phyloP scores from a whole-genome alignment of 2,329 filamentous ascomycete genomes.

The Xylariales sp. region DNA sequence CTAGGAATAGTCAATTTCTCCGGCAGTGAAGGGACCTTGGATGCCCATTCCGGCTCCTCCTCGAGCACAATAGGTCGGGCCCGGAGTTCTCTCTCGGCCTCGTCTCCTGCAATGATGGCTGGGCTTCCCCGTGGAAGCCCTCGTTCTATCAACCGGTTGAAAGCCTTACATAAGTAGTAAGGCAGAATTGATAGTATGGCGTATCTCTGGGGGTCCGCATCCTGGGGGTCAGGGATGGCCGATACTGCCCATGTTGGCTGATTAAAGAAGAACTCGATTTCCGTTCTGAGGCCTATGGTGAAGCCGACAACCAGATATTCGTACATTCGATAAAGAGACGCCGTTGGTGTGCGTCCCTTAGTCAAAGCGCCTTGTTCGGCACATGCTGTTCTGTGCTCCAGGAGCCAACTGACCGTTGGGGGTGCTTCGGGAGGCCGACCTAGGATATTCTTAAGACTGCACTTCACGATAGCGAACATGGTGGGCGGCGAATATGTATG shows the following conservation, averaged over 20 bases:
- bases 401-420: no score
- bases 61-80: slow-evolving; percentile 22
- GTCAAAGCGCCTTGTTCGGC: no score
- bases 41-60: slow-evolving; percentile 25
- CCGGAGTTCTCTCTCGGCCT: slow-evolving; percentile 6
- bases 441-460: no score
- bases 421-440: no score
- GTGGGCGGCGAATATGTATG: no score
- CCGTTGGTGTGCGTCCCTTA: no score
- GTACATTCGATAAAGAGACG: slow-evolving; percentile 30
- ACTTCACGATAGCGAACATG: no score
- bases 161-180: slow-evolving; percentile 32
- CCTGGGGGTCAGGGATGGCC: slow-evolving; percentile 29
- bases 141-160: slow-evolving; percentile 34
- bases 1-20: slow-evolving; percentile 21
- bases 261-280: slow-evolving; percentile 39
- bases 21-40: slow-evolving; percentile 20
- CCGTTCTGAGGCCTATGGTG: slow-evolving; percentile 28
- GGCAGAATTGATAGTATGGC: slow-evolving; percentile 32
- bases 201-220: slow-evolving; percentile 33
- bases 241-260: slow-evolving; percentile 31
- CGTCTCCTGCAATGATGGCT: slow-evolving; percentile 29
- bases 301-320: slow-evolving; percentile 27
- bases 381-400: no score
- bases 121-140: slow-evolving; percentile 32